phyloP scores from a whole-genome alignment of 148 eudicot species.

The Rhododendron williamsianum region DNA sequence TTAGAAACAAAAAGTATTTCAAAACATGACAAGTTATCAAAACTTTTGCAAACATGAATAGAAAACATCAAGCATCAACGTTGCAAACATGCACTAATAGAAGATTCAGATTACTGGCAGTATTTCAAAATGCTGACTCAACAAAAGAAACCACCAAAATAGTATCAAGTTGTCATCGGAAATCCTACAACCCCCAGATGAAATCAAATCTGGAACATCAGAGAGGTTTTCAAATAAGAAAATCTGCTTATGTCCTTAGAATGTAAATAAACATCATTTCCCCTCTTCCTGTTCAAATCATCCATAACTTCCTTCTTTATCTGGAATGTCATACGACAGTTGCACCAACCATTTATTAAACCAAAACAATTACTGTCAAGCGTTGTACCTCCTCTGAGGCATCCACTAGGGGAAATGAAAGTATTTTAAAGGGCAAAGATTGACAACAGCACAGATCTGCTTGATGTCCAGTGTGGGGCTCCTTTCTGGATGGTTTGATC shows the following conservation, averaged over 20 bases:
- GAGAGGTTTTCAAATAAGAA: neutral
- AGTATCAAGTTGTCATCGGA: neutral
- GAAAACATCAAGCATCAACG: neutral
- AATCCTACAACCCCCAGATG: neutral
- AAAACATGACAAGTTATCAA: neutral
- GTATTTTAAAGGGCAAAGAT: neutral
- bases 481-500: no score
- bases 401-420: neutral
- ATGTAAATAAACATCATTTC: neutral
- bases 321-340: neutral
- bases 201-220: neutral
- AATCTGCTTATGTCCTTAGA: neutral
- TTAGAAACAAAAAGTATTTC: neutral
- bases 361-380: neutral
- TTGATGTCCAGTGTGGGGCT: neutral
- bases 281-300: neutral
- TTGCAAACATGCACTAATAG: neutral
- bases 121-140: neutral
- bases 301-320: neutral
- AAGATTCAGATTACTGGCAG: neutral
- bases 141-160: neutral
- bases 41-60: neutral
- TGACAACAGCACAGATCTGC: neutral
- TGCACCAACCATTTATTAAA: neutral
- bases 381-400: no score